A percentile compares a stretch with the other conserved stretches of the same genome.
These are phyloP conservation scores for Strobilomyces confusus DNA, from an alignment of 768 basidiomycete species.

Conservation along the genomic window DNA sequence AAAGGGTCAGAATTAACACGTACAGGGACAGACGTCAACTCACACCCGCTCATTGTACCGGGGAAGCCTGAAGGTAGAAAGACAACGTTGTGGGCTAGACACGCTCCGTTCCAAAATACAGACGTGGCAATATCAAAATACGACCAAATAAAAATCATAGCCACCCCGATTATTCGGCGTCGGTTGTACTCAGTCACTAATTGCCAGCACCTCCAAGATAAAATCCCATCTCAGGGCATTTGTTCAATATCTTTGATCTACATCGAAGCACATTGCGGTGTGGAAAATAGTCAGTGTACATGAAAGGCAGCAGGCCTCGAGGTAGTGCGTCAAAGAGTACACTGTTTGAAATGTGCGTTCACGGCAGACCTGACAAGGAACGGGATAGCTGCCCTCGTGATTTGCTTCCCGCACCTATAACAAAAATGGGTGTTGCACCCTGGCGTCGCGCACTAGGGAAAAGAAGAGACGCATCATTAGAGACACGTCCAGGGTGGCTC, in stretches of 20 bases:
- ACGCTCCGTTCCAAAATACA: conserved; percentile 13
- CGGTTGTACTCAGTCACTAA: too few relatives aligned
- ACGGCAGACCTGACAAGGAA: conserved; percentile 31
- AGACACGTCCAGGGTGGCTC: background rate
- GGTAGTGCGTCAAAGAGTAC: conserved; percentile 21
- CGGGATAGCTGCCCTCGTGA: conserved; percentile 35
- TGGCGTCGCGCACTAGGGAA: conserved; percentile 43
- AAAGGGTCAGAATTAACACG: background rate
- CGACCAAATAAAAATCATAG: conserved; percentile 23
- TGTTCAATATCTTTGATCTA: background rate
- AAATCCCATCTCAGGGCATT: too few relatives aligned
- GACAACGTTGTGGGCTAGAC: conserved; percentile 19
- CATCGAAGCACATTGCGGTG: too few relatives aligned
- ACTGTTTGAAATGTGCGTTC: conserved; percentile 33
- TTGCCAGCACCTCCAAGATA: too few relatives aligned
- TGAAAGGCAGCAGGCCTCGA: background rate
- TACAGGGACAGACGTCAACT: conserved; percentile 28
- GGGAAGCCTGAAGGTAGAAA: conserved; percentile 17
- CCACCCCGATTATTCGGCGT: conserved; percentile 10
- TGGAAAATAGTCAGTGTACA: background rate
- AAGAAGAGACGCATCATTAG: background rate
- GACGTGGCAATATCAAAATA: conserved; percentile 32
- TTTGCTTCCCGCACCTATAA: conserved; percentile 46
- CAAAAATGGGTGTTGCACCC: conserved; percentile 58
- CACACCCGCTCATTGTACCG: conserved; percentile 76